A percentile compares a stretch with the other conserved stretches of the same genome.
These are phyloP conservation scores for Chenopodium quinoa DNA, from an alignment of 148 eudicot genomes.

Conservation along the genomic window DNA sequence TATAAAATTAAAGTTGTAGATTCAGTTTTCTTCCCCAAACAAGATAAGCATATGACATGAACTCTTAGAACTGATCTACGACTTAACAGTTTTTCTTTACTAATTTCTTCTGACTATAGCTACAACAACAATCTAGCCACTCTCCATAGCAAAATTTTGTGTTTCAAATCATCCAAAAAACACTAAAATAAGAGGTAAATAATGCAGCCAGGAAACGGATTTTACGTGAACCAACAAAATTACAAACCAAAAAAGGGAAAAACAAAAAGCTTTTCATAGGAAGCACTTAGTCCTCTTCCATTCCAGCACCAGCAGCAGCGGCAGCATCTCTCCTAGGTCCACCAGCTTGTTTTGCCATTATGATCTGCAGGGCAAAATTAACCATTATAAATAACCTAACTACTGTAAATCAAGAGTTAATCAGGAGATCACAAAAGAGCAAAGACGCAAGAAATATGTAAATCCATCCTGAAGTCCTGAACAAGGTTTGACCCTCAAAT, in stretches of 20 bases:
- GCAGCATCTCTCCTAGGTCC: slow-evolving; percentile 69
- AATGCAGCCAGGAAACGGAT: slow-evolving; percentile 9
- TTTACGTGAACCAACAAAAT: not conserved
- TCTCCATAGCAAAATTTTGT: slow-evolving; percentile 27
- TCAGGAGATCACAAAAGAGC: not conserved
- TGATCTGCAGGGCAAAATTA: slow-evolving; percentile 51
- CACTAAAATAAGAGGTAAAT: not conserved
- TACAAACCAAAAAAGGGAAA: not conserved
- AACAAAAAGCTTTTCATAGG: not conserved
- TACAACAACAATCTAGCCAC: not conserved
- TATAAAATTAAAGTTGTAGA: not conserved
- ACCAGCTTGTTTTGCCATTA: slow-evolving; percentile 98
- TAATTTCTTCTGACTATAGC: not conserved
- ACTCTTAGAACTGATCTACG: not conserved
- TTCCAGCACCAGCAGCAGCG: slow-evolving; percentile 65
- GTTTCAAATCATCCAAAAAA: slow-evolving; percentile 7
- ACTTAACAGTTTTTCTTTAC: not conserved
- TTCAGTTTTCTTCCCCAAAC: not conserved
- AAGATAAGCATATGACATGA: not conserved
- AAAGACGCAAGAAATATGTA: not conserved
- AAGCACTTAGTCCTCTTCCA: slow-evolving; percentile 70
- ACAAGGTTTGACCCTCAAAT: no score
- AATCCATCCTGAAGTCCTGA: no score
- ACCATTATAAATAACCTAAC: not conserved
- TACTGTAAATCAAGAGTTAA: not conserved